Evolutionary conservation across 192 early-diverging fungal species (phyloP).

Genomic region (Backusella liffmaniae): DNA sequence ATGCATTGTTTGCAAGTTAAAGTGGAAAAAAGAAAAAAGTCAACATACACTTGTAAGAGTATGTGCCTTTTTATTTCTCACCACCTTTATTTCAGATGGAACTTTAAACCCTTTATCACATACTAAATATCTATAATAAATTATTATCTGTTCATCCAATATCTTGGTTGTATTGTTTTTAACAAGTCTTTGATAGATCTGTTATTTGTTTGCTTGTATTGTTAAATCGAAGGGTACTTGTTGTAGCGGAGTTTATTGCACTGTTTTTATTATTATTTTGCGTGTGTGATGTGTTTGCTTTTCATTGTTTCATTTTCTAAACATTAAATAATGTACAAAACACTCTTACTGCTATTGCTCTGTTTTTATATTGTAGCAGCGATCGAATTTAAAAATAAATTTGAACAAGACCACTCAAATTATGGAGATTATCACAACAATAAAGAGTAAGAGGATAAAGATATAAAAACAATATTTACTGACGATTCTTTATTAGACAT

Average conservation of each 20-base stretch:
- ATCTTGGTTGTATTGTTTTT: too few species aligned
- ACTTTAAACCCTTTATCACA: too few species aligned
- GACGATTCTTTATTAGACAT: slow-evolving; percentile 35
- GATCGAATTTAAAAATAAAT: slow-evolving; percentile 11
- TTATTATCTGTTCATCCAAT: too few species aligned
- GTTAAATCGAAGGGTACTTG: too few species aligned
- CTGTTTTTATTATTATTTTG: neutral
- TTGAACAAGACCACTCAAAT: slow-evolving; percentile 29
- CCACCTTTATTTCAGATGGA: too few species aligned
- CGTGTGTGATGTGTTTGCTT: neutral
- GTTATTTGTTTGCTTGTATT: too few species aligned
- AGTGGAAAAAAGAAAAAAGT: too few species aligned
- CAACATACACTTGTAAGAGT: too few species aligned
- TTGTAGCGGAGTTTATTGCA: neutral
- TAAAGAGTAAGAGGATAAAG: slow-evolving; percentile 23
- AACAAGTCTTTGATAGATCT: too few species aligned
- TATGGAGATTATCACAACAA: slow-evolving; percentile 30
- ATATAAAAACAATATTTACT: neutral
- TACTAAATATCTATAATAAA: too few species aligned
- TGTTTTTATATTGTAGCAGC: slow-evolving; percentile 1
- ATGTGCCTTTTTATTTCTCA: too few species aligned
- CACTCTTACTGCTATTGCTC: neutral
- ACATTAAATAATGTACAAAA: neutral
- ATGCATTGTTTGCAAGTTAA: too few species aligned
- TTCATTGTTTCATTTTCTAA: neutral